A percentile compares a stretch with the other conserved stretches of the same genome.
Evolutionary conservation across 2,329 filamentous ascomycete genomes (phyloP).

Genomic region (Colletotrichum phormii): DNA sequence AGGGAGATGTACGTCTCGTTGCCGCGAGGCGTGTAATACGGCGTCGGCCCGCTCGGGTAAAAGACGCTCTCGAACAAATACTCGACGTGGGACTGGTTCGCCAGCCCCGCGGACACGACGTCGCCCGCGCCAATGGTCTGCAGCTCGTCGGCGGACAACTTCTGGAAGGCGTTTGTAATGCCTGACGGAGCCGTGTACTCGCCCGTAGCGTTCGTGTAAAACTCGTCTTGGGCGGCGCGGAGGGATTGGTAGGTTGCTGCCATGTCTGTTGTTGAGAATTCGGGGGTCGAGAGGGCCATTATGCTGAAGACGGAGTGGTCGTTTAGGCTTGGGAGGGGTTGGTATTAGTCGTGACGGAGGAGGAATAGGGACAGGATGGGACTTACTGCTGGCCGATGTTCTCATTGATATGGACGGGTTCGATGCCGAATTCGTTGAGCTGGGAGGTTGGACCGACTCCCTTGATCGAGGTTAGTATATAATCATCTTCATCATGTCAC

Average conservation of each 20-base stretch:
- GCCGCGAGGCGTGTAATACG: constrained; percentile 40
- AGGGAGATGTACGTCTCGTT: constrained; percentile 44
- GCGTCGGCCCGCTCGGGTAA: constrained; percentile 43
- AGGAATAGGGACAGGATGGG: rapidly evolving
- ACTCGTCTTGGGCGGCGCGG: constrained; percentile 40
- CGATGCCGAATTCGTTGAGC: constrained; percentile 39
- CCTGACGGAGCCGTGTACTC: constrained; percentile 41
- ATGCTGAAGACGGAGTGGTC: constrained; percentile 45
- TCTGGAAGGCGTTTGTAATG: constrained; percentile 42
- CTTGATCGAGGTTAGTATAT: constrained; percentile 23
- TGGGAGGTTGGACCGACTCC: constrained; percentile 38
- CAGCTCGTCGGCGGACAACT: constrained; percentile 38
- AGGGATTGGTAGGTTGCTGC: constrained; percentile 37
- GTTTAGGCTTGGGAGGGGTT: constrained; percentile 36
- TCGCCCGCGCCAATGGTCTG: constrained; percentile 39
- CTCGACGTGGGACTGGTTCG: constrained; percentile 43
- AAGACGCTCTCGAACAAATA: constrained; percentile 44
- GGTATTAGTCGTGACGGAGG: neutral
- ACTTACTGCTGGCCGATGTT: constrained; percentile 43
- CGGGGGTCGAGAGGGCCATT: constrained; percentile 40
- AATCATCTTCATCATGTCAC: neutral
- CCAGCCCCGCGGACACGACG: constrained; percentile 38
- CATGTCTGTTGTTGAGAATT: constrained; percentile 42
- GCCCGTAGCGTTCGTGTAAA: constrained; percentile 39
- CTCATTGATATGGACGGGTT: constrained; percentile 40